Conservation (phyloP, 192 early-diverging fungal genomes). For the Coemansia sp. region DNA sequence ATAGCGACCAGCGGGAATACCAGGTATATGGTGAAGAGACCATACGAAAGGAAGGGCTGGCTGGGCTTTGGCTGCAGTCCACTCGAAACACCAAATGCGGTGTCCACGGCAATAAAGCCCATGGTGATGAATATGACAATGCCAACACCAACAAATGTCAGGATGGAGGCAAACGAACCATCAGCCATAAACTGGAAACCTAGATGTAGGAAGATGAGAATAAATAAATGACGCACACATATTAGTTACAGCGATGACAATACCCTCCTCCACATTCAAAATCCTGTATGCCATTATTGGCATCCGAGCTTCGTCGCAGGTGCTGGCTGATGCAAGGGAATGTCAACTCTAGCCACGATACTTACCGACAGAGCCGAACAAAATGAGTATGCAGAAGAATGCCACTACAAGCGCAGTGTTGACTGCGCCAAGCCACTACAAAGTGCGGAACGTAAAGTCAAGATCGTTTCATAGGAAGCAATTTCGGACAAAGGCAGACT, state of each 20-base stretch:
- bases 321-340: background rate
- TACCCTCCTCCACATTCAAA: no score
- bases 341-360: background rate
- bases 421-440: conserved; percentile 53
- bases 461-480: background rate
- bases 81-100: conserved; percentile 50
- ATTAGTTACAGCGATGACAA: conserved; percentile 7
- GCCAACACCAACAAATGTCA: conserved; percentile 36
- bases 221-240: background rate
- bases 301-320: no score
- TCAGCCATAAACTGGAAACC: conserved; percentile 55
- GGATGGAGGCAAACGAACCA: conserved; percentile 51
- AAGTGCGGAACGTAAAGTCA: background rate
- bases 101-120: conserved; percentile 54
- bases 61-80: conserved; percentile 46
- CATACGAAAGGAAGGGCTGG: conserved; percentile 43
- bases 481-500: background rate
- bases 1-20: conserved; percentile 51
- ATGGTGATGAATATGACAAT: conserved; percentile 42
- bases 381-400: conserved; percentile 49
- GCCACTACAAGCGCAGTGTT: conserved; percentile 50
- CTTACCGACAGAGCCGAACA: conserved; percentile 53
- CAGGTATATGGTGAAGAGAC: conserved; percentile 51
- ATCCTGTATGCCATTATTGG: background rate
- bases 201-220: conserved; percentile 8